phyloP scores from a whole-genome alignment of 2,329 filamentous ascomycete genomes.

The Xylariales sp. region DNA sequence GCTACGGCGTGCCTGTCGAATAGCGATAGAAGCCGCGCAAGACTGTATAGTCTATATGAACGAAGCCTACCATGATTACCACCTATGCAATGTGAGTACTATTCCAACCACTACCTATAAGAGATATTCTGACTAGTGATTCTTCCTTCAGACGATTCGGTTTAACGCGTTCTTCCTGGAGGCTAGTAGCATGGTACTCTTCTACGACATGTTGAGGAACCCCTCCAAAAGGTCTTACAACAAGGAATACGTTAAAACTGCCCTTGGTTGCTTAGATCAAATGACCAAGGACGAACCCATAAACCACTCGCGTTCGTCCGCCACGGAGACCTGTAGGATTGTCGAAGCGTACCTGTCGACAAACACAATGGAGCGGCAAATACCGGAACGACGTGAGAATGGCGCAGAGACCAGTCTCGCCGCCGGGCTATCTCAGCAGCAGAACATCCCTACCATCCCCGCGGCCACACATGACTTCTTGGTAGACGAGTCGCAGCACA shows the following conservation, averaged over 20 bases:
- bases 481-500: conserved; percentile 21
- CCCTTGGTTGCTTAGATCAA: conserved; percentile 18
- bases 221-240: conserved; percentile 28
- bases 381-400: background rate
- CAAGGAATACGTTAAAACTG: conserved; percentile 23
- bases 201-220: conserved; percentile 26
- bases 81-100: conserved; percentile 22
- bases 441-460: background rate
- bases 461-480: conserved; percentile 22
- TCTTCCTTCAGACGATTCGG: conserved; percentile 2
- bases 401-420: background rate
- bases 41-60: conserved; percentile 29
- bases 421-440: conserved; percentile 3
- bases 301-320: conserved; percentile 13
- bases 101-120: background rate
- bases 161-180: conserved; percentile 27
- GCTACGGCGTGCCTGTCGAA: conserved; percentile 19
- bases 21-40: conserved; percentile 27
- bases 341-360: conserved; percentile 17
- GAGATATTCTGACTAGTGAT: background rate
- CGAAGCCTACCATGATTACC: conserved; percentile 11
- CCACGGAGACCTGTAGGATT: conserved; percentile 14
- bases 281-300: conserved; percentile 30
- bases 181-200: conserved; percentile 18
- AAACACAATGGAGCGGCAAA: conserved; percentile 2